These are phyloP conservation scores for Schizochytrium sp. DNA, from an alignment of 108 stramenopile genomes.

Conservation along the genomic window DNA sequence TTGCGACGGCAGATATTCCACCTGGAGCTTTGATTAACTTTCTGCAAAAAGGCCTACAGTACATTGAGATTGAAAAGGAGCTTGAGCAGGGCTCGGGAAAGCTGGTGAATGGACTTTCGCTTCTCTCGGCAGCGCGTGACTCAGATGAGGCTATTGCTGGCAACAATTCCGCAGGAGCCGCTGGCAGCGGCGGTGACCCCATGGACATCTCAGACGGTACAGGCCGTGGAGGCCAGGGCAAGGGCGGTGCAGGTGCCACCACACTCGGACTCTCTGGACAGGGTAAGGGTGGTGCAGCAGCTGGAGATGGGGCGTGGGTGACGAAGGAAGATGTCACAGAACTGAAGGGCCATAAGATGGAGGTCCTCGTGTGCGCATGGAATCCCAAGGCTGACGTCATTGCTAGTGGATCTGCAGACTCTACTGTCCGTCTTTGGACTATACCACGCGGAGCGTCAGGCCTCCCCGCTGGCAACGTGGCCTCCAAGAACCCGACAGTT, in stretches of 20 bases:
- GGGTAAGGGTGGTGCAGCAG: not conserved
- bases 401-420: conserved; percentile 59
- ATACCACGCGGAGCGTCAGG: conserved; percentile 54
- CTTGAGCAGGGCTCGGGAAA: conserved; percentile 57
- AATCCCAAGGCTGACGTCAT: conserved; percentile 54
- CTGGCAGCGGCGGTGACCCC: conserved; percentile 8
- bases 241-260: not conserved
- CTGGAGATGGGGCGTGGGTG: not conserved
- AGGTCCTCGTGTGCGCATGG: conserved; percentile 64
- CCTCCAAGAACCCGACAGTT: not conserved
- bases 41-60: conserved; percentile 69
- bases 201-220: not conserved
- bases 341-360: conserved; percentile 30
- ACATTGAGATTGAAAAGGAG: conserved; percentile 68
- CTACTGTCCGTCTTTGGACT: conserved; percentile 33
- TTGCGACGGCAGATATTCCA: conserved; percentile 63
- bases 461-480: conserved; percentile 5
- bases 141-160: conserved; percentile 2
- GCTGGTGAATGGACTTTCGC: conserved; percentile 15
- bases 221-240: not conserved
- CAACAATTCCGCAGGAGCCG: not conserved
- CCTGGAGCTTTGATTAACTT: conserved; percentile 68
- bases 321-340: conserved; percentile 29
- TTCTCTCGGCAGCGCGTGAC: conserved; percentile 20
- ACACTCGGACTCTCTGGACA: conserved; percentile 30